A percentile compares a stretch with the other conserved stretches of the same genome.
Evolutionary conservation across 73 alveolate species (phyloP).

Genomic region (Tetrahymena malaccensis): DNA sequence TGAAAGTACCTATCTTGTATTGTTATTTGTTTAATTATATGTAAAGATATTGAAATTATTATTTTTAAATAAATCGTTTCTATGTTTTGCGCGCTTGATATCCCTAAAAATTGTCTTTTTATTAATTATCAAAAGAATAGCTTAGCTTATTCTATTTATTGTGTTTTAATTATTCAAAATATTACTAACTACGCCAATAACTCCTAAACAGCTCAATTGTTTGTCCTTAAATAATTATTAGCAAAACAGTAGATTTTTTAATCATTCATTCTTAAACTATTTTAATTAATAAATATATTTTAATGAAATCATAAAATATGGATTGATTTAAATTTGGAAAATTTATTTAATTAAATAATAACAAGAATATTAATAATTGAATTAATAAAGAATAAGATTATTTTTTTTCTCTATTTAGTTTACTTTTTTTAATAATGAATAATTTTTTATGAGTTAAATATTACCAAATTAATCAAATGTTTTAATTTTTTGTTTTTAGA

Average conservation of each 20-base stretch:
- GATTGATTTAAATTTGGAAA: too few relatives aligned
- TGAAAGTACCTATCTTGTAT: background rate
- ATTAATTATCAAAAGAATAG: background rate
- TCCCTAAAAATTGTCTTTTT: background rate
- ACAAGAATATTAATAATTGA: too few relatives aligned
- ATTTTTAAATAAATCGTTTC: background rate
- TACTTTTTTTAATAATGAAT: too few relatives aligned
- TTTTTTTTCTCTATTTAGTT: too few relatives aligned
- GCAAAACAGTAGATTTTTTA: background rate
- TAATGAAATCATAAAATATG: too few relatives aligned
- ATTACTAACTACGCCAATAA: background rate
- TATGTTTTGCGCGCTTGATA: background rate
- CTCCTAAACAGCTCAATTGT: background rate
- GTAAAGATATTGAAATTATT: background rate
- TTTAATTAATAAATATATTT: too few relatives aligned
- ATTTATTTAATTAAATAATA: too few relatives aligned
- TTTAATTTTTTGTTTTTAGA: too few relatives aligned
- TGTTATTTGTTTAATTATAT: background rate
- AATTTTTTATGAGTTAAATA: too few relatives aligned
- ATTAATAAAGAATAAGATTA: too few relatives aligned
- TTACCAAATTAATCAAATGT: too few relatives aligned
- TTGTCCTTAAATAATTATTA: background rate
- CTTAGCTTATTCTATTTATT: background rate
- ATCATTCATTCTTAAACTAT: too few relatives aligned
- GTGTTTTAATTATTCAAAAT: background rate